Evolutionary conservation across 148 eudicot species (phyloP).

Genomic region (Selenicereus undatus): DNA sequence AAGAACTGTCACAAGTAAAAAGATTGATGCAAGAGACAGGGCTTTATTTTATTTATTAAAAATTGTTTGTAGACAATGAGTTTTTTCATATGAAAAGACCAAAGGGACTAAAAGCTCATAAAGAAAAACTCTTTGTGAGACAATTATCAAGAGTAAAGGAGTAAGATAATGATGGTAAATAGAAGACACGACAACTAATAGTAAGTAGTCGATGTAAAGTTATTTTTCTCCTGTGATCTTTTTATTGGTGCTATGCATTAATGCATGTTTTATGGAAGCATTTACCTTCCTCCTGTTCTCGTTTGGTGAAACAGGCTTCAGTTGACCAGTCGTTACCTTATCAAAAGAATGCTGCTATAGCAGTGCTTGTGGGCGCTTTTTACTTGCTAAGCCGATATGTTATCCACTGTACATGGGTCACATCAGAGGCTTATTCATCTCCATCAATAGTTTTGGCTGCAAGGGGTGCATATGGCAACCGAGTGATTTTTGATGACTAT

Average conservation of each 20-base stretch:
- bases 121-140: too few relatives aligned
- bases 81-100: too few relatives aligned
- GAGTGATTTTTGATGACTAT: constrained; percentile 96
- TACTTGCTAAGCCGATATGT: constrained; percentile 92
- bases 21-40: too few relatives aligned
- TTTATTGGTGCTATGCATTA: background rate
- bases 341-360: constrained; percentile 74
- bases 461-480: constrained; percentile 83
- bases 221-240: background rate
- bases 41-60: too few relatives aligned
- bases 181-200: too few relatives aligned
- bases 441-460: constrained; percentile 98
- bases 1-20: too few relatives aligned
- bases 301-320: constrained; percentile 52
- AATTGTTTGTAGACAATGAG: too few relatives aligned
- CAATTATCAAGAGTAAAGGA: too few relatives aligned
- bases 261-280: background rate
- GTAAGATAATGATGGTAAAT: too few relatives aligned
- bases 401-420: constrained; percentile 94
- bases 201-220: background rate
- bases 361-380: constrained; percentile 87
- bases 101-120: too few relatives aligned
- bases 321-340: constrained; percentile 80
- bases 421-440: constrained; percentile 99
- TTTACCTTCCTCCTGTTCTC: background rate